Percentiles rank a stretch among this genome's conserved stretches.
These are phyloP conservation scores for Candida boleticola DNA, from an alignment of 805 yeast genomes.

Conservation along the genomic window DNA sequence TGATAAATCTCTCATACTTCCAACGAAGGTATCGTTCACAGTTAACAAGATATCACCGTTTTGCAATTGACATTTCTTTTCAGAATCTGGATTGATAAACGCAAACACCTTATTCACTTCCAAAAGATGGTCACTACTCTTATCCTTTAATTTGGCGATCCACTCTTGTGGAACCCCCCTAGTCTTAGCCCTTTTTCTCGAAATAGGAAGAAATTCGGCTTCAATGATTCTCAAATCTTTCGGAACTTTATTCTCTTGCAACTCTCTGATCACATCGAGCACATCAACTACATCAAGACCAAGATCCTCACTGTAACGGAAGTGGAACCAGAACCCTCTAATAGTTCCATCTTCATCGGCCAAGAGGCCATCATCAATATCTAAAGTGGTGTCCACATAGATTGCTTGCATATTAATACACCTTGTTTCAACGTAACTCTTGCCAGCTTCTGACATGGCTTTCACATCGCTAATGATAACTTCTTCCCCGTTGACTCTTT, in stretches of 20 bases:
- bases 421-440: too few relatives aligned
- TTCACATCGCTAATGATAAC: too few relatives aligned
- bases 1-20: slow-evolving; percentile 64
- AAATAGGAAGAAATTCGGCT: too few relatives aligned
- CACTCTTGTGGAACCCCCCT: slow-evolving; percentile 86
- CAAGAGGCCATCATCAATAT: slow-evolving; percentile 80
- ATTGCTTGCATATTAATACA: too few relatives aligned
- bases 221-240: not conserved
- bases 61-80: slow-evolving; percentile 34
- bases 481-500: too few relatives aligned
- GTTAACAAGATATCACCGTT: slow-evolving; percentile 79
- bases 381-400: too few relatives aligned
- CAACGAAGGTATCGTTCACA: slow-evolving; percentile 62
- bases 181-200: slow-evolving; percentile 80
- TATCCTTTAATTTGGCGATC: slow-evolving; percentile 66
- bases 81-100: not conserved
- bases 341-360: slow-evolving; percentile 76
- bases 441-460: too few relatives aligned
- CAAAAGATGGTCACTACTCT: slow-evolving; percentile 61
- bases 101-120: slow-evolving; percentile 65
- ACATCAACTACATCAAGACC: slow-evolving; percentile 77
- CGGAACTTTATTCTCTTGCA: too few relatives aligned
- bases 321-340: slow-evolving; percentile 83
- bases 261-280: slow-evolving; percentile 49
- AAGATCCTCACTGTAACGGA: slow-evolving; percentile 76